Base-by-base conservation (phyloP, 2,329 filamentous ascomycete genomes). In the Kalmusia sp. region DNA sequence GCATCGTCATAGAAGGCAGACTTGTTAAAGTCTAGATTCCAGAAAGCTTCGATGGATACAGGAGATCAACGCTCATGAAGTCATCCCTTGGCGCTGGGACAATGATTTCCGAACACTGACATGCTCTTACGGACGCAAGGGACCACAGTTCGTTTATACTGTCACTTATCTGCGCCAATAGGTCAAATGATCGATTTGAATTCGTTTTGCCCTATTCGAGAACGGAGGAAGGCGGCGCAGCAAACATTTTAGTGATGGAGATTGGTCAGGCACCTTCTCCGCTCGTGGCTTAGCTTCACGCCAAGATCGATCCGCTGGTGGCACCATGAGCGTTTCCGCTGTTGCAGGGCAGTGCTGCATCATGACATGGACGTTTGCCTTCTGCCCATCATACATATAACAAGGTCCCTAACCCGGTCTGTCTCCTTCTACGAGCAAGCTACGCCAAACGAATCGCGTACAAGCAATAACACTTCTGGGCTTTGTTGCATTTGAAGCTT, bases 1-100 rank as follows among this genome's bases (percentile, higher is more conserved):
- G 33, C 39, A 45, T 48, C 50, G 50, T 52, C 50, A 52, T 41
- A 48, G 46, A 28, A 48, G 31, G 24, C 12, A 24, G 1, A 30
- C 4, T 35, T 22, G n/a, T 38, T n/a, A n/a, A 12, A 25, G 12
- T 9, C 12, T 9, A 3, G 33, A n/a, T 55, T 49, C 49, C 34
- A 38, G 33, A 50, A 53, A 46, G 39, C 33, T 50, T 50, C 44
- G 3, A 35, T 27, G 25, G 34, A 27, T 31, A 38, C 39, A 21
- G 40, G 25, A 40, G 25, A 45, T 49, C 39, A 11, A 12, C 52
- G 15, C 17, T 34, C 25, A 51, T 54, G 52, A 54, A 43, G 30
- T 54, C 52, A 54, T 54, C 28, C 14, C 39, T 31, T 49, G 27
- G 44, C 33, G 14, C 24, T 19, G 17, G 25, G 35, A 40, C 15